Conservation (phyloP, 148 eudicot species). For the Rhododendron williamsianum region DNA sequence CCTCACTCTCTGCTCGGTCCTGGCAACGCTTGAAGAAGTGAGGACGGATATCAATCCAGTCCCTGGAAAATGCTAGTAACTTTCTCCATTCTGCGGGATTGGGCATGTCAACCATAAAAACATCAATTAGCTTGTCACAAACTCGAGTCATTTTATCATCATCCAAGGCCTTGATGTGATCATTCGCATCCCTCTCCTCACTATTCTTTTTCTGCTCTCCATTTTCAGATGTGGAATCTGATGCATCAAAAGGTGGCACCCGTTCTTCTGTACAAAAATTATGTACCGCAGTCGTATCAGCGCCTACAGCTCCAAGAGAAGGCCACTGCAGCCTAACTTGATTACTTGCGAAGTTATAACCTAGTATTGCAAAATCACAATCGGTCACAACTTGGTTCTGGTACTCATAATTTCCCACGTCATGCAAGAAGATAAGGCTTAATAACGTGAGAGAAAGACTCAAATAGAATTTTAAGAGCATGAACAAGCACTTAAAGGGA, state of each 20-base stretch:
- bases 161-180: slow-evolving; percentile 31
- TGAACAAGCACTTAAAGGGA: neutral
- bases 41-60: slow-evolving; percentile 65
- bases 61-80: slow-evolving; percentile 66
- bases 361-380: slow-evolving; percentile 26
- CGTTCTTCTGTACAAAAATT: slow-evolving; percentile 31
- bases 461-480: neutral
- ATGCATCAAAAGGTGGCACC: slow-evolving; percentile 10
- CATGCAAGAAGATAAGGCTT: neutral
- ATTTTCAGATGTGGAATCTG: slow-evolving; percentile 20
- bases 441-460: neutral
- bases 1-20: slow-evolving; percentile 69
- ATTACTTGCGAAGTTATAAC: slow-evolving; percentile 19
- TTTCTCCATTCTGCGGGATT: slow-evolving; percentile 86
- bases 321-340: slow-evolving; percentile 23
- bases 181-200: slow-evolving; percentile 18
- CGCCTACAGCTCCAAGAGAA: slow-evolving; percentile 26
- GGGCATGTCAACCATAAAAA: slow-evolving; percentile 89
- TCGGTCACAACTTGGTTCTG: neutral
- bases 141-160: slow-evolving; percentile 52
- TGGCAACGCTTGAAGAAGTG: slow-evolving; percentile 71
- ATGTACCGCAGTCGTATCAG: slow-evolving; percentile 28
- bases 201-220: slow-evolving; percentile 17
- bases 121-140: slow-evolving; percentile 77
- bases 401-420: neutral